Percentiles rank a stretch among this genome's conserved stretches.
Evolutionary conservation across 768 basidiomycete genomes (phyloP).

Genomic region (Termitomyces sp.): DNA sequence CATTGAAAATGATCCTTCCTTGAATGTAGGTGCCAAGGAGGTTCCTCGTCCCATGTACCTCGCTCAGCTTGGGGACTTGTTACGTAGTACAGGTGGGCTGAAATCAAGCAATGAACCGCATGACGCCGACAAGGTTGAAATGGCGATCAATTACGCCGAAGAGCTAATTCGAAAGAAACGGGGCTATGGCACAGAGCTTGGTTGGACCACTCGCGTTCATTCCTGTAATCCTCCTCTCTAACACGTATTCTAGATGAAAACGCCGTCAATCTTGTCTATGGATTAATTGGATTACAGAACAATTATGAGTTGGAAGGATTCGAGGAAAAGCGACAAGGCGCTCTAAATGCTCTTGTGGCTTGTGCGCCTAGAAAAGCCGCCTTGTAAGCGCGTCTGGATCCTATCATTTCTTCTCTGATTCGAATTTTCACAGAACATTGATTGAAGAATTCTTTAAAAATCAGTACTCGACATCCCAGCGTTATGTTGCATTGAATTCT

Average conservation of each 20-base stretch:
- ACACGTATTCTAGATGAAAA: constrained; percentile 66
- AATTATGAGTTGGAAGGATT: constrained; percentile 84
- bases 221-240: not conserved
- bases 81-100: constrained; percentile 54
- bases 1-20: constrained; percentile 80
- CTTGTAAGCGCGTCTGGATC: constrained; percentile 52
- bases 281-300: constrained; percentile 69
- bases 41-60: constrained; percentile 86
- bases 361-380: constrained; percentile 76
- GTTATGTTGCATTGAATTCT: constrained; percentile 80
- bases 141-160: constrained; percentile 77
- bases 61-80: constrained; percentile 70
- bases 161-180: constrained; percentile 79
- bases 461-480: constrained; percentile 85
- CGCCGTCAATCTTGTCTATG: constrained; percentile 73
- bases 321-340: constrained; percentile 65
- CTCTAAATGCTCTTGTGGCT: constrained; percentile 72
- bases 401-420: not conserved
- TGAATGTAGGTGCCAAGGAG: constrained; percentile 65
- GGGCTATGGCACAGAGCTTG: constrained; percentile 82
- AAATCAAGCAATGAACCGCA: constrained; percentile 50
- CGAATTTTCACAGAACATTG: constrained; percentile 45
- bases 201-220: constrained; percentile 36
- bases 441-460: constrained; percentile 93
- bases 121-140: constrained; percentile 72